phyloP scores from a whole-genome alignment of 2,329 filamentous ascomycete genomes.

The Sporothrix brunneoviolacea region DNA sequence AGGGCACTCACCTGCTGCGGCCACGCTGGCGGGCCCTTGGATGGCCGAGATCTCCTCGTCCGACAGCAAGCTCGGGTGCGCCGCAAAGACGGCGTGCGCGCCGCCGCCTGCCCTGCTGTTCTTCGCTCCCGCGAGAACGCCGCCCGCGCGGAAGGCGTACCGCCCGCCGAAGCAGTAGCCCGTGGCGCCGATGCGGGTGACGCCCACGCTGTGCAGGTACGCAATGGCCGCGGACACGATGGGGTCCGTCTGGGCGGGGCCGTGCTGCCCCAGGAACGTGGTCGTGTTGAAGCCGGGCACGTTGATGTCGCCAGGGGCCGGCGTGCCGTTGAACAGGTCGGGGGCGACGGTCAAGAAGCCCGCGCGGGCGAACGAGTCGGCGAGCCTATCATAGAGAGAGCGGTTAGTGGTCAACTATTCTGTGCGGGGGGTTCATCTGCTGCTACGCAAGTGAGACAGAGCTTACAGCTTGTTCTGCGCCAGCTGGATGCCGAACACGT shows the following conservation, averaged over 20 bases:
- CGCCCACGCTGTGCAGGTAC: constrained; percentile 43
- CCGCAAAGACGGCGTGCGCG: constrained; percentile 54
- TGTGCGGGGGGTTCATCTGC: too few relatives aligned
- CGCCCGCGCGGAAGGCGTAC: constrained; percentile 38
- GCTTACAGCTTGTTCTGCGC: constrained; percentile 24
- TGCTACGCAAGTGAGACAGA: too few relatives aligned
- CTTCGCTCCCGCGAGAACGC: not conserved
- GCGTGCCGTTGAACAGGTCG: constrained; percentile 57
- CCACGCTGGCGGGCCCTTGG: constrained; percentile 50
- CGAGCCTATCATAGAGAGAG: too few relatives aligned
- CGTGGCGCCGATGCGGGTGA: constrained; percentile 46
- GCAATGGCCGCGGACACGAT: constrained; percentile 40
- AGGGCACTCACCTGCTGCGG: too few relatives aligned
- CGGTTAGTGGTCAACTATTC: too few relatives aligned
- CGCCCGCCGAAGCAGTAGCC: constrained; percentile 63
- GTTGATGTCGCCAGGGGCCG: constrained; percentile 36
- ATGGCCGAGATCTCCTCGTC: constrained; percentile 53
- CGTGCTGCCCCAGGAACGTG: constrained; percentile 35
- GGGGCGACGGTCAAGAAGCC: constrained; percentile 61
- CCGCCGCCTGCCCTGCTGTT: constrained; percentile 25
- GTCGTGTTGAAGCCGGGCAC: constrained; percentile 34
- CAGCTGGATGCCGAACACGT: constrained; percentile 25
- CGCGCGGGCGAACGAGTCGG: constrained; percentile 60
- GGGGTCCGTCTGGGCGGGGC: constrained; percentile 31
- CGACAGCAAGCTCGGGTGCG: constrained; percentile 57